Percentiles rank a stretch among this genome's conserved stretches.
phyloP scores from a whole-genome alignment of 768 basidiomycete species.

The Cystofilobasidium bisporidii region DNA sequence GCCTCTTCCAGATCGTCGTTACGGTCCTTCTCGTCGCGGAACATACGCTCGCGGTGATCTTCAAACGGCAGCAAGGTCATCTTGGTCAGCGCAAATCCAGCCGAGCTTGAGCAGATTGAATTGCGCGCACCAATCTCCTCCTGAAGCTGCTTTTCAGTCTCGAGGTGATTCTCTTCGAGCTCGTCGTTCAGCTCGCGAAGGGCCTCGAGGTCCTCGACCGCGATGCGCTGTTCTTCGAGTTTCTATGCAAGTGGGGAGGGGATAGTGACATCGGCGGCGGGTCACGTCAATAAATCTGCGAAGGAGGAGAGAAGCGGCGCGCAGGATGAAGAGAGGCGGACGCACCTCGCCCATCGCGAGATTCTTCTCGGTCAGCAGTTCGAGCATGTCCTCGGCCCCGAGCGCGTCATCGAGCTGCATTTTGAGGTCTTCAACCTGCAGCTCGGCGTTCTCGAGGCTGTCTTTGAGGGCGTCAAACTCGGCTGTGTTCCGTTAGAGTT shows the following conservation, averaged over 20 bases:
- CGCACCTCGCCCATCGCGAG: conserved; percentile 77
- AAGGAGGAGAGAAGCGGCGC: neutral
- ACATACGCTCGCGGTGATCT: conserved; percentile 53
- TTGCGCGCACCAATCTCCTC: conserved; percentile 74
- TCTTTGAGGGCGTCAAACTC: conserved; percentile 70
- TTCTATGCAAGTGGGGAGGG: conserved; percentile 53
- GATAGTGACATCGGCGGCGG: no score
- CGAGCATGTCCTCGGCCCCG: conserved; percentile 91
- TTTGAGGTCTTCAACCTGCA: conserved; percentile 87
- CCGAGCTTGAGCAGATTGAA: no score
- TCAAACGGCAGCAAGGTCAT: neutral
- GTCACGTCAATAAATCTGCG: neutral
- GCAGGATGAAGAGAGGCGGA: neutral
- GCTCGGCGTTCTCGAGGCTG: conserved; percentile 77
- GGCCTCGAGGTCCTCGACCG: conserved; percentile 91
- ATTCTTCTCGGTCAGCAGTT: conserved; percentile 88
- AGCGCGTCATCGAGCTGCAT: conserved; percentile 87
- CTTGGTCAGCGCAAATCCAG: no score
- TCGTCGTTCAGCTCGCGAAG: conserved; percentile 94
- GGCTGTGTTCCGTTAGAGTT: conserved; percentile 42
- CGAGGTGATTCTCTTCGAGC: conserved; percentile 88
- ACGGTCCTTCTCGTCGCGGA: conserved; percentile 58
- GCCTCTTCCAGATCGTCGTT: conserved; percentile 63
- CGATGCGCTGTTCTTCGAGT: conserved; percentile 94
- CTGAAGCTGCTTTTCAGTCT: conserved; percentile 81